These are phyloP conservation scores for Aspergillus fructus DNA, from an alignment of 2,329 filamentous ascomycete genomes.

Conservation along the genomic window DNA sequence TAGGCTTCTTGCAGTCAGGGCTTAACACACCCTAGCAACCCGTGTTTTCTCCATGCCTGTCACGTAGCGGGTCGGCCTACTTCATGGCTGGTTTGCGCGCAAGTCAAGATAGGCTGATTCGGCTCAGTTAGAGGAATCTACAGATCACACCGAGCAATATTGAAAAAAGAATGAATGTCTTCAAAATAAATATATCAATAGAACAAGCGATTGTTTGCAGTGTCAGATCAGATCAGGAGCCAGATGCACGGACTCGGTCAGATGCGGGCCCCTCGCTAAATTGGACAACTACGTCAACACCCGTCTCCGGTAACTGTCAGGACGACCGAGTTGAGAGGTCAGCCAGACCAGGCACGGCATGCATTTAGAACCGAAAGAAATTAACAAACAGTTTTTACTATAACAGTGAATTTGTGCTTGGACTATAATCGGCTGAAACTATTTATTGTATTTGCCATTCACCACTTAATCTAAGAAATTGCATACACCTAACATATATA, in stretches of 20 bases:
- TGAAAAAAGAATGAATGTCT: not conserved
- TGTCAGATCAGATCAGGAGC: constrained; percentile 10
- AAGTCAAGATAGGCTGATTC: constrained; percentile 6
- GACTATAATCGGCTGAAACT: not conserved
- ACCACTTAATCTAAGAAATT: not conserved
- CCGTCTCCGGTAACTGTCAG: not conserved
- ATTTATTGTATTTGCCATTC: not conserved
- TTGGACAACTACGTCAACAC: constrained; percentile 12
- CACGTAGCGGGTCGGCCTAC: constrained; percentile 30
- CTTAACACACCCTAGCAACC: constrained; percentile 40
- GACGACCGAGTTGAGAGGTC: not conserved
- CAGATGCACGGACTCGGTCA: constrained; percentile 19
- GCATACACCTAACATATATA: not conserved
- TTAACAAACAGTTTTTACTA: not conserved
- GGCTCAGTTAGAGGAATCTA: not conserved
- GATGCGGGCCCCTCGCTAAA: constrained; percentile 26
- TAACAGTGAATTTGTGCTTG: not conserved
- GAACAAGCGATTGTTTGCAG: not conserved
- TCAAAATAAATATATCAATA: not conserved
- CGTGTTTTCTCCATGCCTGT: constrained; percentile 46
- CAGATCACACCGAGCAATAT: not conserved
- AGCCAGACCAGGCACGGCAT: not conserved
- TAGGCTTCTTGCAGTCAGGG: not conserved
- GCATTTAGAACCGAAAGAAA: too few relatives aligned
- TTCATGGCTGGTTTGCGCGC: constrained; percentile 28